Conservation (phyloP, 2,329 filamentous ascomycete genomes). For the Cladosporium sp. region DNA sequence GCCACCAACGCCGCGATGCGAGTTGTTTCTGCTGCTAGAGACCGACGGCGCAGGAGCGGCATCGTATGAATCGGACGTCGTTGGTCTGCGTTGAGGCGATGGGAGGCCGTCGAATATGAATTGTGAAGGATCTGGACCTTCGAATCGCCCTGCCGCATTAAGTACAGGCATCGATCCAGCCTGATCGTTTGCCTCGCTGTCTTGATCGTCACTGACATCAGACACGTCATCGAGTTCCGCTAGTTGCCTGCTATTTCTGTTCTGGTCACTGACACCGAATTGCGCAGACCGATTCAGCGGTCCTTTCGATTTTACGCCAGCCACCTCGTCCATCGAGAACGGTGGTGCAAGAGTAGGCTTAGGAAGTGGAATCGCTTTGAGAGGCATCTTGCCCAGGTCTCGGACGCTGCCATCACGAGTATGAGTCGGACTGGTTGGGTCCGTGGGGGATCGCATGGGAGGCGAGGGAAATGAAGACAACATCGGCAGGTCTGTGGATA, state of each 20-base stretch:
- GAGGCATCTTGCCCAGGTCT: conserved; percentile 24
- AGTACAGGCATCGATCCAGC: conserved; percentile 24
- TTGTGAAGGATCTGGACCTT: conserved; percentile 1
- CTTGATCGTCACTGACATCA: conserved; percentile 26
- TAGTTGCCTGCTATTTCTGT: conserved; percentile 17
- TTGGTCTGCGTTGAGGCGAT: conserved; percentile 29
- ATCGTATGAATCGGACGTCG: conserved; percentile 28
- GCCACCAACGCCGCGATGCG: conserved; percentile 17
- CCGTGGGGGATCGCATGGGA: conserved; percentile 23
- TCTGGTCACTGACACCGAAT: conserved; percentile 29
- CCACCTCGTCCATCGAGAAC: conserved; percentile 10
- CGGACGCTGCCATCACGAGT: conserved; percentile 20
- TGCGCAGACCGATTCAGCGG: conserved; percentile 32
- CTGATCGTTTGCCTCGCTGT: conserved; percentile 25
- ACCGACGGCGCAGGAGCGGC: conserved; percentile 31
- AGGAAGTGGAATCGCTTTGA: conserved; percentile 31
- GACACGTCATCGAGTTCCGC: conserved; percentile 26
- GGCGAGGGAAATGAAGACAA: conserved; percentile 20
- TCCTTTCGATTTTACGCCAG: conserved; percentile 19
- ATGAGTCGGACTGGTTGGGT: conserved; percentile 19
- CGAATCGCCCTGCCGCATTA: neutral
- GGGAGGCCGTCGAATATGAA: neutral
- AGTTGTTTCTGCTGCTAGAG: conserved; percentile 27
- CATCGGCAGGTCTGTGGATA: conserved; percentile 19
- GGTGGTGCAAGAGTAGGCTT: conserved; percentile 28